Evolutionary conservation across 2,329 filamentous ascomycete genomes (phyloP).

Genomic region (Paraphaeosphaeria sporulosa): DNA sequence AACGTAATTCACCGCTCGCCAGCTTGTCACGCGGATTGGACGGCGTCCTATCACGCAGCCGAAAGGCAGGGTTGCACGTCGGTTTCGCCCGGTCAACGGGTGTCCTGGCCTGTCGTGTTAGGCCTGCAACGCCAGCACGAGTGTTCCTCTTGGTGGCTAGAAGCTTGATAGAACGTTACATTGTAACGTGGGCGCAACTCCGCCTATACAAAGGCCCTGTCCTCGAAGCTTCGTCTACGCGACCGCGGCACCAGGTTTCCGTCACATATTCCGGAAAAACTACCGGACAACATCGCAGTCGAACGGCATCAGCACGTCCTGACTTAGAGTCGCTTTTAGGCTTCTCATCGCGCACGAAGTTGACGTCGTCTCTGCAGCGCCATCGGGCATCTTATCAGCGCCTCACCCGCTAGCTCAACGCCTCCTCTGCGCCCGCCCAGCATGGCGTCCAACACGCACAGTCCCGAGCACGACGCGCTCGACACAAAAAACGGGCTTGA

Average conservation of each 20-base stretch:
- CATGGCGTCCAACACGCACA: constrained; percentile 33
- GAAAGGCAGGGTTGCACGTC: constrained; percentile 13
- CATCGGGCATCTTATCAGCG: background rate
- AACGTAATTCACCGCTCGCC: constrained; percentile 7
- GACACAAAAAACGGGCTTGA: constrained; percentile 36
- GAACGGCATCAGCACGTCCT: background rate
- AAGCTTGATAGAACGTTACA: constrained; percentile 9
- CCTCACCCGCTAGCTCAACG: constrained; percentile 1
- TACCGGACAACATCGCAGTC: constrained; percentile 1
- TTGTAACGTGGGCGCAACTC: constrained; percentile 4
- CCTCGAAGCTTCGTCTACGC: background rate
- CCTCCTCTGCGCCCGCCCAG: constrained; percentile 8
- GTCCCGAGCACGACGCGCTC: constrained; percentile 31
- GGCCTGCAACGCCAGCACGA: constrained; percentile 1
- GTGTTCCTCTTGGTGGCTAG: background rate
- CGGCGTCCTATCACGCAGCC: constrained; percentile 14
- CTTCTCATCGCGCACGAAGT: background rate
- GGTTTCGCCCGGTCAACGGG: constrained; percentile 5
- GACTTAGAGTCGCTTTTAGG: background rate
- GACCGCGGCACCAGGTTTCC: background rate
- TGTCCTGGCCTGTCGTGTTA: background rate
- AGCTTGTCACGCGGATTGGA: constrained; percentile 18
- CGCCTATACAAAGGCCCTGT: constrained; percentile 9
- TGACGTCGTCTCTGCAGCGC: background rate
- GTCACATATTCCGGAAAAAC: background rate